Base-by-base conservation (phyloP, 169 alveolate species). In the Eimeria brunetti region DNA sequence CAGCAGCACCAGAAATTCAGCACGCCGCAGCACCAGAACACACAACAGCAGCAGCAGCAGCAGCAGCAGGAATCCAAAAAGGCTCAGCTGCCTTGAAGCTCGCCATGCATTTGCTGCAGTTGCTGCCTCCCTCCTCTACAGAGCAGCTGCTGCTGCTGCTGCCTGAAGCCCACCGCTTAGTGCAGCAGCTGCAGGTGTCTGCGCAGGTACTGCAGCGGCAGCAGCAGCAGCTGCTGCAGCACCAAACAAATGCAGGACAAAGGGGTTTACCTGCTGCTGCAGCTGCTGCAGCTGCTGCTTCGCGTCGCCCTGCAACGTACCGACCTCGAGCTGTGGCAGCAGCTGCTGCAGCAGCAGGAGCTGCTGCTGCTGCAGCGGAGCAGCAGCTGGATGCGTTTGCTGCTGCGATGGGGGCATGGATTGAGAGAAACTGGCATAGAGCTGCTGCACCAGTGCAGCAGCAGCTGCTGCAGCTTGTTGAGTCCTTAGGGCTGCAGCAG, bases 211-310 rank as follows among this genome's bases (percentile, higher is more conserved):
- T 53, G 75, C 73, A 53, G 69, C 90, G n/a, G 76, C 90, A 83
- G 90, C 90, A 83, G 90, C 90, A 83, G 90, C 90, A 83, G 75
- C 71, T 27, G 41, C 71, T 27, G 89, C 89, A 81, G 33, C 83
- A 73, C 11, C 36, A 22, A 64, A 27, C 75, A 64, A n/a, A 22
- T 60, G 69, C 69, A n/a, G 41, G 16, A 7, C 75, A 64, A 41
- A 36, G n/a, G 41, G 84, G 30, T 11, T 18, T 75, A 33, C 84
- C 75, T 62, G 73, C 73, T 62, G 84, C 56, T 75, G 84, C 84
- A 27, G 62, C 88, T 44, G 58, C 27, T 22, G 62, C 44, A 12
- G 64, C 64, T 41, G 62, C 41, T 49, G 49, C 9, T 0, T 27
- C 88, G 33, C 58, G 67, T 78, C 88, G 88, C 88, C 41, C 41